Conservation (phyloP, 306 rosid genomes). For the Trichosanthes truncata region DNA sequence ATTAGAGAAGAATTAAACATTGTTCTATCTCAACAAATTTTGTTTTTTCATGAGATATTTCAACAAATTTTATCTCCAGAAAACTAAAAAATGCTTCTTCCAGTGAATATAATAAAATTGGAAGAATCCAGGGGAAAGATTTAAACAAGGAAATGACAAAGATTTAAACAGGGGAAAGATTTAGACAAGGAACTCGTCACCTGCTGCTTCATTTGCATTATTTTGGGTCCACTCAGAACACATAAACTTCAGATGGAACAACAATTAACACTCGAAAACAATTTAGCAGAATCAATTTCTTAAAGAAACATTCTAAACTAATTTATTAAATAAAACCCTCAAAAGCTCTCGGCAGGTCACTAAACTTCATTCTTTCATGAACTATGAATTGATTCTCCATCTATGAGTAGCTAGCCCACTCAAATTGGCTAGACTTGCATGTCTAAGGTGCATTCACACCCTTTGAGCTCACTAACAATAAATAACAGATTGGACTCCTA, state of each 20-base stretch:
- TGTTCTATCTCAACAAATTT: not conserved
- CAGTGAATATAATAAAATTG: not conserved
- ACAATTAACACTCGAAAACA: not conserved
- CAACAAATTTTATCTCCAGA: not conserved
- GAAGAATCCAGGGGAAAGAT: not conserved
- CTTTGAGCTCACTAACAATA: not conserved
- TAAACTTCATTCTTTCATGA: not conserved
- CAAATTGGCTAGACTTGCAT: not conserved
- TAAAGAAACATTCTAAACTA: not conserved
- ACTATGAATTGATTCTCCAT: not conserved
- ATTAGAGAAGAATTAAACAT: not conserved
- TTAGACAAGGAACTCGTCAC: not conserved
- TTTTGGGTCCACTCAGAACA: not conserved
- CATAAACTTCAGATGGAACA: not conserved
- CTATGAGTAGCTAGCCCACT: not conserved
- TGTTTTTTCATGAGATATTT: too few relatives aligned
- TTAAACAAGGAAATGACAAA: not conserved
- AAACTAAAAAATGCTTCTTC: not conserved
- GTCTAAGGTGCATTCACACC: not conserved
- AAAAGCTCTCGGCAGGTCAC: not conserved
- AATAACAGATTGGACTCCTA: not conserved
- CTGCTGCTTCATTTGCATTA: not conserved
- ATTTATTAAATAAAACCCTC: not conserved
- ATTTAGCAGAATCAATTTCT: not conserved
- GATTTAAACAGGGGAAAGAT: too few relatives aligned